Evolutionary conservation across 202 grass and related monocot genomes (phyloP).

Genomic region (Setaria viridis): DNA sequence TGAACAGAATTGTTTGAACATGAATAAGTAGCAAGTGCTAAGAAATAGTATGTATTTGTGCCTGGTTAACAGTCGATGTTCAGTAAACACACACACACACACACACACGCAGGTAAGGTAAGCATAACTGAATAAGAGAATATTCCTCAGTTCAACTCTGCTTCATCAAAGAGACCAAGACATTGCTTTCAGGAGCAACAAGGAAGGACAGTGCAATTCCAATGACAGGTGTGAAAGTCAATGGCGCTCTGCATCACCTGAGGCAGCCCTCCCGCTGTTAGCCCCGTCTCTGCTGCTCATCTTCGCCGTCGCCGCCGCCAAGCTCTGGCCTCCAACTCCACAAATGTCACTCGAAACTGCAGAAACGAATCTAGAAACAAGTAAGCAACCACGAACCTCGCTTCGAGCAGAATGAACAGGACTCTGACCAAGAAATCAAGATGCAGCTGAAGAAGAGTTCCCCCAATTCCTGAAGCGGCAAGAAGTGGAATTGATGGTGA

Average conservation of each 20-base stretch:
- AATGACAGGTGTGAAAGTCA: constrained; percentile 1
- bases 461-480: background rate
- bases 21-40: background rate
- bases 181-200: background rate
- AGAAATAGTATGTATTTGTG: background rate
- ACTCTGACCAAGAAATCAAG: constrained; percentile 12
- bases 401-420: background rate
- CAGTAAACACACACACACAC: background rate
- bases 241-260: constrained; percentile 44
- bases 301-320: constrained; percentile 20
- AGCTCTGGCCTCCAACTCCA: background rate
- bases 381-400: constrained; percentile 11
- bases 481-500: constrained; percentile 1
- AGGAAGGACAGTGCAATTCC: background rate
- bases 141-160: background rate
- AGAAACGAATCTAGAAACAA: constrained; percentile 16
- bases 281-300: constrained; percentile 37
- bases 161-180: background rate
- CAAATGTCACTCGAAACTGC: background rate
- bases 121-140: background rate
- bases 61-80: background rate
- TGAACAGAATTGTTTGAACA: background rate
- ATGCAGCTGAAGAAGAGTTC: background rate
- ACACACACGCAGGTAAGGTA: background rate
- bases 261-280: constrained; percentile 27